Evolutionary conservation across 768 basidiomycete species (phyloP).

Genomic region (Kondoa subrosea): DNA sequence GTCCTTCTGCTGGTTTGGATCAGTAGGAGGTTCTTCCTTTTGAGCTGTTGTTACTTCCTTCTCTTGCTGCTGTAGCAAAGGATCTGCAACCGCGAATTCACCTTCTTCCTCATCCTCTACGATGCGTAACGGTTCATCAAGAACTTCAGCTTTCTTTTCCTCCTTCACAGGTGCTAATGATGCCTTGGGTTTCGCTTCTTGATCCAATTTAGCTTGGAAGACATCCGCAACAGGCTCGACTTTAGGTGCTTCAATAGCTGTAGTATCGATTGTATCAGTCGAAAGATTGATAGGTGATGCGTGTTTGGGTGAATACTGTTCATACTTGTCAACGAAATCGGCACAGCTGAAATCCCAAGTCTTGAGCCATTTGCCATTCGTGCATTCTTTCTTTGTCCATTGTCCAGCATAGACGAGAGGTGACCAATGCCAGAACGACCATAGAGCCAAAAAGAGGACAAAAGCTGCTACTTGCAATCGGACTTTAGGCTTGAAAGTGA

Average conservation of each 20-base stretch:
- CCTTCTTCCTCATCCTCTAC: background rate
- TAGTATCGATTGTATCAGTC: background rate
- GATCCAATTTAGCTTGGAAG: background rate
- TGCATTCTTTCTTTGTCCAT: constrained; percentile 72
- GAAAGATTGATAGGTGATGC: background rate
- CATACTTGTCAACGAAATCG: constrained; percentile 11
- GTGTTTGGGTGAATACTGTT: background rate
- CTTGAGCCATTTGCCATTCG: constrained; percentile 63
- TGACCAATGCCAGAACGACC: constrained; percentile 61
- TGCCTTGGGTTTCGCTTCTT: background rate
- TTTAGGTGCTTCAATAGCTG: background rate
- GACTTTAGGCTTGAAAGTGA: constrained; percentile 53
- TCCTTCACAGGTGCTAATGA: background rate
- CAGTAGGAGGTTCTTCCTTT: background rate
- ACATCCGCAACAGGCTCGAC: background rate
- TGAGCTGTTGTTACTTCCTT: background rate
- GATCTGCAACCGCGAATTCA: too few relatives aligned
- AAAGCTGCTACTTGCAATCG: constrained; percentile 63
- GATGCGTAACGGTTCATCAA: background rate
- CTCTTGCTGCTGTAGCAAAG: background rate
- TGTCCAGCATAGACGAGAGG: constrained; percentile 65
- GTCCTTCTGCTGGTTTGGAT: background rate
- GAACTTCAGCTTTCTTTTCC: background rate
- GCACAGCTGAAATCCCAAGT: constrained; percentile 87
- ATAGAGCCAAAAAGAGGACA: constrained; percentile 42